Conservation (phyloP, 2,329 filamentous ascomycete genomes). For the Beauveria sp. region DNA sequence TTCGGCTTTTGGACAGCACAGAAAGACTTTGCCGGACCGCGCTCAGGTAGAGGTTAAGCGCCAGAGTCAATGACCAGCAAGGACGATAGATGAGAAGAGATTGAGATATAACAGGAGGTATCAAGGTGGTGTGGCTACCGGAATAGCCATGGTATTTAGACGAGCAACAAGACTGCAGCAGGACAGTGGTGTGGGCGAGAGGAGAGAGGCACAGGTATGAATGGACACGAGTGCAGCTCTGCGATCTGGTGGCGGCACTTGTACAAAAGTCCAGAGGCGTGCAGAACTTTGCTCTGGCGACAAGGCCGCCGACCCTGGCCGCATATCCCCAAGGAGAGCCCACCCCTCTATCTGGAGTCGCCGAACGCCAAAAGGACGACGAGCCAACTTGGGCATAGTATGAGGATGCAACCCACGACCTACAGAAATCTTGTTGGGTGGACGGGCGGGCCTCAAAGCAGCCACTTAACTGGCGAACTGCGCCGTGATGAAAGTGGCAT, state of each 20-base stretch:
- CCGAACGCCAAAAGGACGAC: conserved; percentile 4
- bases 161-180: not conserved
- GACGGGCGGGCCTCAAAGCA: not conserved
- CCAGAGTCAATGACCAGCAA: not conserved
- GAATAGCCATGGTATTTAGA: conserved; percentile 6
- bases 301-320: not conserved
- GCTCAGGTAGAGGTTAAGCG: not conserved
- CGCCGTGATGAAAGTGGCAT: conserved; percentile 6
- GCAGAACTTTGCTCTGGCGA: not conserved
- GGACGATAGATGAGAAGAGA: not conserved
- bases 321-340: conserved; percentile 1
- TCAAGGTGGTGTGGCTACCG: conserved; percentile 6
- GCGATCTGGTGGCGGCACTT: conserved; percentile 7
- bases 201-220: not conserved
- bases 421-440: conserved; percentile 9
- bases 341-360: conserved; percentile 9
- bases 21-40: not conserved
- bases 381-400: conserved; percentile 7
- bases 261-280: not conserved
- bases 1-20: not conserved
- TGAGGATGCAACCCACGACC: not conserved
- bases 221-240: conserved; percentile 1
- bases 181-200: not conserved
- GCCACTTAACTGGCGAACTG: conserved; percentile 3
- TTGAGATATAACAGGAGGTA: not conserved